phyloP scores from a whole-genome alignment of 345 rosid genomes.

The Rhodomyrtus tomentosa region DNA sequence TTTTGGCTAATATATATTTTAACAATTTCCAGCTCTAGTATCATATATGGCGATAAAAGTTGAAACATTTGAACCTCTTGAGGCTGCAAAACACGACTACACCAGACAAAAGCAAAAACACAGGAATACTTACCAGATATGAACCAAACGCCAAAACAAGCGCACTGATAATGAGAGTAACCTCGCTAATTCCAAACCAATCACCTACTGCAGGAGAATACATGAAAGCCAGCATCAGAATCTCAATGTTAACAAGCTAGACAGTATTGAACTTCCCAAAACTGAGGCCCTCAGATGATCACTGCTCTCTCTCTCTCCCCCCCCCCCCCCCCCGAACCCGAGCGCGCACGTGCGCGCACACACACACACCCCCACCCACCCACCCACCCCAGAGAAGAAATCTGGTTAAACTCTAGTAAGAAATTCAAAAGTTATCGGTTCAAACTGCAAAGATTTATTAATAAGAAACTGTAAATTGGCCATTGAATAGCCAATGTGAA shows the following conservation, averaged over 20 bases:
- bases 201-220: not conserved
- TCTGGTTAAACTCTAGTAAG: not conserved
- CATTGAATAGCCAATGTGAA: not conserved
- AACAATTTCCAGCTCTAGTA: not conserved
- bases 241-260: not conserved
- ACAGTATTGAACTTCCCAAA: not conserved
- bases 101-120: not conserved
- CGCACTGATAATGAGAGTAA: not conserved
- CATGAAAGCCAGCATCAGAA: not conserved
- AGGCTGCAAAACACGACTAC: not conserved
- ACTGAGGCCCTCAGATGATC: not conserved
- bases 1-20: not conserved
- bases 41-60: not conserved
- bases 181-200: not conserved
- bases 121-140: conserved; percentile 1
- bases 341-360: too few species aligned
- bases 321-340: too few species aligned
- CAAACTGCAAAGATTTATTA: not conserved
- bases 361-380: not conserved
- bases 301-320: not conserved
- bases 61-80: not conserved
- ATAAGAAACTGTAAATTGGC: not conserved
- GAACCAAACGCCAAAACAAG: not conserved
- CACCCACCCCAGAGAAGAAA: not conserved
- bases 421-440: not conserved